phyloP scores from a whole-genome alignment of 2,329 filamentous ascomycete genomes.

The Epichloe scottii region DNA sequence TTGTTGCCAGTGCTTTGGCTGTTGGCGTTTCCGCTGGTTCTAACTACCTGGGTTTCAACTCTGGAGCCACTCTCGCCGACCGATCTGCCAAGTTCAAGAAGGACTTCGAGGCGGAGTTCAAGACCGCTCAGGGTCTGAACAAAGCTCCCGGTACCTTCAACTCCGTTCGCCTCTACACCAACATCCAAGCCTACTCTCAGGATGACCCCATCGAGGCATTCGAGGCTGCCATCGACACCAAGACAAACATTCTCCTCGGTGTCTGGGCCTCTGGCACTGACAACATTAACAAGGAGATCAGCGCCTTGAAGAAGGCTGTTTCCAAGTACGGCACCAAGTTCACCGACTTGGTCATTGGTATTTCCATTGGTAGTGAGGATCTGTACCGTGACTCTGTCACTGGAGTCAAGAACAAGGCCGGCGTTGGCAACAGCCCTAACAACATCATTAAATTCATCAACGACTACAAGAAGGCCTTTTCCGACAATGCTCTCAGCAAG shows the following conservation, averaged over 20 bases:
- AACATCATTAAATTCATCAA: conserved; percentile 53
- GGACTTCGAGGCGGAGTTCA: conserved; percentile 36
- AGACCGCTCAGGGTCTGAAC: conserved; percentile 22
- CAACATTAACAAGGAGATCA: conserved; percentile 48
- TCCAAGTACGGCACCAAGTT: conserved; percentile 36
- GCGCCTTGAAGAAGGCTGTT: conserved; percentile 44
- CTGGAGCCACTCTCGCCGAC: conserved; percentile 32
- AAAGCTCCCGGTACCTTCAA: conserved; percentile 40
- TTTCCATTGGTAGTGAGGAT: conserved; percentile 56
- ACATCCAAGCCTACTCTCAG: conserved; percentile 52
- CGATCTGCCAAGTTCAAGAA: conserved; percentile 38
- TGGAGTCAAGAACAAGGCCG: conserved; percentile 49
- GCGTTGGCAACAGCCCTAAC: conserved; percentile 45
- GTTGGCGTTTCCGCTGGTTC: conserved; percentile 25
- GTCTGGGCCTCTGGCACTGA: conserved; percentile 46
- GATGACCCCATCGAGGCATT: conserved; percentile 70
- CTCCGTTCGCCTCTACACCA: conserved; percentile 54
- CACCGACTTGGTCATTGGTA: conserved; percentile 47
- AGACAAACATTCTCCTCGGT: conserved; percentile 50
- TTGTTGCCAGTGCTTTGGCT: conserved; percentile 28
- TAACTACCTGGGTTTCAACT: conserved; percentile 44
- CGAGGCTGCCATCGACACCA: conserved; percentile 53
- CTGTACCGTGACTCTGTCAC: conserved; percentile 50
- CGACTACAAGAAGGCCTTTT: conserved; percentile 47
- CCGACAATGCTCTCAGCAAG: conserved; percentile 28